These are phyloP conservation scores for Ceratonia siliqua DNA, from an alignment of 306 rosid genomes.

Conservation along the genomic window DNA sequence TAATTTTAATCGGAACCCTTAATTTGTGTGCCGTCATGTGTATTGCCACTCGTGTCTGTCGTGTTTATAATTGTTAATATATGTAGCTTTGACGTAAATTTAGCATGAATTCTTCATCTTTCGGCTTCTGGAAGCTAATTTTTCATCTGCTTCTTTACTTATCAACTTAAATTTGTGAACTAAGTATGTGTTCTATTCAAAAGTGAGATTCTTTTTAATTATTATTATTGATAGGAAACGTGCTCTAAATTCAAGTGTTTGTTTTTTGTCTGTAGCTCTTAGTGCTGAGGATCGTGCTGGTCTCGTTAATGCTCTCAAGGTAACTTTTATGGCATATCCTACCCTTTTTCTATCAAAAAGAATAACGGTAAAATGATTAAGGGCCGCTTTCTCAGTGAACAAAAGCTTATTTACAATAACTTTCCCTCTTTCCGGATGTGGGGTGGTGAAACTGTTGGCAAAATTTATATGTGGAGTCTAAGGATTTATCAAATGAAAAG, in stretches of 20 bases:
- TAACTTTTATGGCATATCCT: constrained; percentile 10
- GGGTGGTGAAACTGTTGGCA: not conserved
- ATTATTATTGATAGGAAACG: not conserved
- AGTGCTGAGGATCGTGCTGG: constrained; percentile 62
- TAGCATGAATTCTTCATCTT: not conserved
- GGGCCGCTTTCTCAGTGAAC: not conserved
- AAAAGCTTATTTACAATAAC: not conserved
- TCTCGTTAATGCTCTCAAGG: constrained; percentile 54
- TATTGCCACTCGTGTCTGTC: not conserved
- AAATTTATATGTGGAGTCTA: not conserved
- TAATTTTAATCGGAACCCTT: constrained; percentile 26
- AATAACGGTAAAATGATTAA: not conserved
- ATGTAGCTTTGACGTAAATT: not conserved
- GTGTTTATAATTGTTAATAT: not conserved
- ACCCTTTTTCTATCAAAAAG: not conserved
- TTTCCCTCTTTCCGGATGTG: not conserved
- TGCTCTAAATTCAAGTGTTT: constrained; percentile 27
- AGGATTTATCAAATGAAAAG: not conserved
- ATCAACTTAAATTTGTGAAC: not conserved
- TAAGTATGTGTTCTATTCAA: not conserved
- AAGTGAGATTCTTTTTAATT: not conserved
- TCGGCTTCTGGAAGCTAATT: not conserved
- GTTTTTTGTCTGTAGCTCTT: constrained; percentile 39
- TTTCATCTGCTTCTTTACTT: not conserved
- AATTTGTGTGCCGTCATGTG: not conserved